Evolutionary conservation across 805 yeast genomes (phyloP).

Genomic region (Monosporozyma yasuniensis): DNA sequence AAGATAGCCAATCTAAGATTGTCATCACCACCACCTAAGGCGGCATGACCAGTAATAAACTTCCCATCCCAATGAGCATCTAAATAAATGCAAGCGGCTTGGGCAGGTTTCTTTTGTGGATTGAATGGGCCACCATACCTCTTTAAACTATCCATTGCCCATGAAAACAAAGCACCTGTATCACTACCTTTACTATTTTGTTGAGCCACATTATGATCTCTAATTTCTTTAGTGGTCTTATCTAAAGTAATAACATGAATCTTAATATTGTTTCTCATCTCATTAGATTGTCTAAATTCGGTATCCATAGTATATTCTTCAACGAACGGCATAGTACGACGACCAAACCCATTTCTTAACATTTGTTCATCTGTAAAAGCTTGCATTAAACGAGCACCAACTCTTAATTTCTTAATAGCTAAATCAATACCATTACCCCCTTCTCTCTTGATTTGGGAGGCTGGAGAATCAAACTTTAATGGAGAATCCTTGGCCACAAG

Average conservation of each 20-base stretch:
- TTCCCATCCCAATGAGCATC: constrained; percentile 77
- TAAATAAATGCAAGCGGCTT: constrained; percentile 77
- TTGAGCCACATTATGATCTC: constrained; percentile 77
- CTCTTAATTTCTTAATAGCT: constrained; percentile 64
- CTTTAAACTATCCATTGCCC: constrained; percentile 67
- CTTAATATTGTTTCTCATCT: constrained; percentile 53
- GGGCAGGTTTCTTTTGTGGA: constrained; percentile 41
- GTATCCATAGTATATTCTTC: constrained; percentile 56
- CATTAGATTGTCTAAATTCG: constrained; percentile 32
- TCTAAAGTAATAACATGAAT: constrained; percentile 69
- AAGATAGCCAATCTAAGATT: constrained; percentile 74
- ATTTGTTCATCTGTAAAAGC: constrained; percentile 88
- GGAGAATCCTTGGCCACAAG: constrained; percentile 71
- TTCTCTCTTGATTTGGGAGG: constrained; percentile 31
- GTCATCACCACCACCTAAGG: constrained; percentile 80
- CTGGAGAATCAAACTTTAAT: constrained; percentile 60
- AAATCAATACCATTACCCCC: constrained; percentile 62
- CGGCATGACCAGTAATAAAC: constrained; percentile 76
- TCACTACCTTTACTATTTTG: constrained; percentile 68
- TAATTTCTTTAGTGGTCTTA: constrained; percentile 57
- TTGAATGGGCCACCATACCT: constrained; percentile 48
- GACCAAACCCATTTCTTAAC: constrained; percentile 68
- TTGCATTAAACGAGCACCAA: constrained; percentile 83
- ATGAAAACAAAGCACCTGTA: constrained; percentile 66
- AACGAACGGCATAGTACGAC: constrained; percentile 63